Percentiles rank a stretch among this genome's conserved stretches.
These are phyloP conservation scores for Omphalotus guepiniiformis DNA, from an alignment of 768 basidiomycete species.

Conservation along the genomic window DNA sequence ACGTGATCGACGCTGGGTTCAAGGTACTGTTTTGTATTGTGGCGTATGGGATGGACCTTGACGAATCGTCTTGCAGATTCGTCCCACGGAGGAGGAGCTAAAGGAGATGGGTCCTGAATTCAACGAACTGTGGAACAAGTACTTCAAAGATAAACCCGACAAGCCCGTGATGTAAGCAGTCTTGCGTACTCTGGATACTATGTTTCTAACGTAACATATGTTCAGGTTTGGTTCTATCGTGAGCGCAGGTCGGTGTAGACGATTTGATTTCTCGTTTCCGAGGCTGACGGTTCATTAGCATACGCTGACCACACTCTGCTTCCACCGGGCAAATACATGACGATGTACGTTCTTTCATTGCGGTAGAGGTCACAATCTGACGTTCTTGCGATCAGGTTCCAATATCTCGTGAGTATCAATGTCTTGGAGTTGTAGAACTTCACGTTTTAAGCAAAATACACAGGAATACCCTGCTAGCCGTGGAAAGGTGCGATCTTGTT, in stretches of 20 bases:
- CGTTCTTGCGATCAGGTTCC: slow-evolving; percentile 40
- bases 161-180: slow-evolving; percentile 70
- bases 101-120: slow-evolving; percentile 80
- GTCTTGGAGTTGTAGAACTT: not conserved
- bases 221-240: slow-evolving; percentile 62
- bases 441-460: too few species aligned
- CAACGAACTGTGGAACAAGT: slow-evolving; percentile 60
- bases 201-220: slow-evolving; percentile 7
- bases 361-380: not conserved
- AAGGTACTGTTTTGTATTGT: slow-evolving; percentile 35
- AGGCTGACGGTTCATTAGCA: slow-evolving; percentile 28
- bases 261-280: not conserved
- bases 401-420: slow-evolving; percentile 44
- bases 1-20: slow-evolving; percentile 73
- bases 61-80: slow-evolving; percentile 46
- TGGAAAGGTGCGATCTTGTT: slow-evolving; percentile 47
- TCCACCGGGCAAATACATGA: slow-evolving; percentile 68
- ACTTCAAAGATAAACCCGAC: slow-evolving; percentile 79
- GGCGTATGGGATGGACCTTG: not conserved
- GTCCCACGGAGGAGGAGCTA: slow-evolving; percentile 62
- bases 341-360: slow-evolving; percentile 39
- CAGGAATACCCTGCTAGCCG: slow-evolving; percentile 73
- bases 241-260: slow-evolving; percentile 46
- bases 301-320: slow-evolving; percentile 69
- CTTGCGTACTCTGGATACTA: not conserved